Conservation (phyloP, 805 yeast genomes). For the Candida silvicultrix region DNA sequence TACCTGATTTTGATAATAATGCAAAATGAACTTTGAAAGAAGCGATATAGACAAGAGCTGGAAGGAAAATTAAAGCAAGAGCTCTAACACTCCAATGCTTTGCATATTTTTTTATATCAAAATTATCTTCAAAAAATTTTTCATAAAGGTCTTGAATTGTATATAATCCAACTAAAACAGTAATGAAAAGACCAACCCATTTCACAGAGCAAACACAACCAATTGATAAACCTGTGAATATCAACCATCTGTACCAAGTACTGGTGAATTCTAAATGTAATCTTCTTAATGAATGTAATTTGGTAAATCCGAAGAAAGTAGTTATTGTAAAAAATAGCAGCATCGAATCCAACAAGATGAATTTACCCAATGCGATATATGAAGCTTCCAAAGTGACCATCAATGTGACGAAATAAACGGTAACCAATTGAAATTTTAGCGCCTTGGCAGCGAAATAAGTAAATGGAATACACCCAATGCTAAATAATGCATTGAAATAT, state of each 20-base stretch:
- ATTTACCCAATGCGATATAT: conserved; percentile 64
- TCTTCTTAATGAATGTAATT: conserved; percentile 42
- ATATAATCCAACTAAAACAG: conserved; percentile 54
- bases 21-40: conserved; percentile 80
- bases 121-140: conserved; percentile 28
- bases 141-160: conserved; percentile 46
- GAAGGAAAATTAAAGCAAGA: conserved; percentile 60
- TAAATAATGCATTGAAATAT: conserved; percentile 61
- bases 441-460: conserved; percentile 66
- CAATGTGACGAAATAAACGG: conserved; percentile 55
- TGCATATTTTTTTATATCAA: conserved; percentile 31
- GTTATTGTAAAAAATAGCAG: conserved; percentile 68
- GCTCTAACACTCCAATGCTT: conserved; percentile 73
- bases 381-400: conserved; percentile 64
- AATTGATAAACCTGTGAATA: conserved; percentile 56
- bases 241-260: conserved; percentile 48
- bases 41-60: conserved; percentile 58
- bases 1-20: conserved; percentile 72
- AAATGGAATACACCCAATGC: conserved; percentile 60
- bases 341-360: conserved; percentile 73
- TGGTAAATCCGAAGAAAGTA: conserved; percentile 55
- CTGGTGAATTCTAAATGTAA: conserved; percentile 29
- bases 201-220: conserved; percentile 84
- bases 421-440: conserved; percentile 41
- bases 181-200: conserved; percentile 77